A percentile compares a stretch with the other conserved stretches of the same genome.
Evolutionary conservation across 352 stramenopile species (phyloP).

Genomic region (Sclerospora graminicola): DNA sequence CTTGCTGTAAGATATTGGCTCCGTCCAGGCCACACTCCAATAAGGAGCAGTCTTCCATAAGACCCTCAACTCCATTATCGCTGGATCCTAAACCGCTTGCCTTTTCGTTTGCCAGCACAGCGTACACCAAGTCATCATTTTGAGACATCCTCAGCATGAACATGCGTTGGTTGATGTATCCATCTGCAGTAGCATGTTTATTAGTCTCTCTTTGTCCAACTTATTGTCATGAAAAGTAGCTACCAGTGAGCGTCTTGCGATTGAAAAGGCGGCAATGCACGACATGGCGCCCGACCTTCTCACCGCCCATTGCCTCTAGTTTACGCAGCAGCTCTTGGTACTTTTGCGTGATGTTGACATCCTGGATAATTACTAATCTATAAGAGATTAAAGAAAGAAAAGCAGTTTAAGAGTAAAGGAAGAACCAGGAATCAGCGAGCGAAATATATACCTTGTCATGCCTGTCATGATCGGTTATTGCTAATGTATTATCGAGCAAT

Average conservation of each 20-base stretch:
- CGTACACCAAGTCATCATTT: constrained; percentile 80
- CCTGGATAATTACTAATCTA: constrained; percentile 76
- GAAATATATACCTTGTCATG: constrained; percentile 45
- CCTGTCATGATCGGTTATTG: constrained; percentile 34
- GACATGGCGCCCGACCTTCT: constrained; percentile 68
- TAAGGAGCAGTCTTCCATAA: constrained; percentile 66
- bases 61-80: constrained; percentile 66
- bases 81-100: constrained; percentile 37
- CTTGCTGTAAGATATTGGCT: constrained; percentile 79
- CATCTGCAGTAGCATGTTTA: constrained; percentile 26
- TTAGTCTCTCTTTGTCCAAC: background rate
- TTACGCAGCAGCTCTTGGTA: constrained; percentile 85
- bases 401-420: background rate
- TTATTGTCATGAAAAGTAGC: background rate
- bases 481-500: background rate
- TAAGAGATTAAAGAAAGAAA: background rate
- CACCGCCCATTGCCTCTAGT: constrained; percentile 67
- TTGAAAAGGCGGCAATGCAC: constrained; percentile 85
- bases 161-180: constrained; percentile 83
- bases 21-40: constrained; percentile 78
- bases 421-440: background rate
- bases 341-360: constrained; percentile 72
- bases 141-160: constrained; percentile 86
- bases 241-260: constrained; percentile 66
- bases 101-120: constrained; percentile 73